Percentiles rank a stretch among this genome's conserved stretches.
Evolutionary conservation across 2,329 filamentous ascomycete genomes (phyloP).

Genomic region (Alternaria angustiovoidea): DNA sequence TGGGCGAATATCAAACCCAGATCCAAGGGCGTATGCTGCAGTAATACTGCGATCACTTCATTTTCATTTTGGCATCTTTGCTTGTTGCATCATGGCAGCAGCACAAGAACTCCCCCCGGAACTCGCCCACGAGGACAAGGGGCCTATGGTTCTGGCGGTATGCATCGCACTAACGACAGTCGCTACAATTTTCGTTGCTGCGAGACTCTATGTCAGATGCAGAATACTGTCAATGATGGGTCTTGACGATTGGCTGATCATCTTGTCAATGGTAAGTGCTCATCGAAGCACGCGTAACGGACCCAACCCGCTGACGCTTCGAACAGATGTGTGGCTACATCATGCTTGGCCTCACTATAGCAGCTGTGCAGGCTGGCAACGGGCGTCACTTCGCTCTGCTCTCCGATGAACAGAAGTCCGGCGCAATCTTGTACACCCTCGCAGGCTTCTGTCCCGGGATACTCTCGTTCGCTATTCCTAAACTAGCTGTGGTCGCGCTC

Average conservation of each 20-base stretch:
- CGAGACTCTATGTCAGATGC: slow-evolving; percentile 1
- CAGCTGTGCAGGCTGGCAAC: not conserved
- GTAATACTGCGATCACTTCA: not conserved
- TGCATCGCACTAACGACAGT: not conserved
- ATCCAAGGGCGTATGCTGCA: not conserved
- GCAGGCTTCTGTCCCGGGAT: not conserved
- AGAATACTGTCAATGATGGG: not conserved
- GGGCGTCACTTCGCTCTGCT: not conserved
- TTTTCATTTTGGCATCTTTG: not conserved
- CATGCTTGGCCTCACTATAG: slow-evolving; percentile 4
- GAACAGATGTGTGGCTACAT: not conserved
- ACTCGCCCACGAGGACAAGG: not conserved
- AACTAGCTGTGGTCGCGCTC: slow-evolving; percentile 2
- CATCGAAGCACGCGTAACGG: not conserved
- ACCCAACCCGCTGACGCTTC: not conserved
- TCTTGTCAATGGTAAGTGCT: not conserved
- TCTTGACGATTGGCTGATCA: slow-evolving; percentile 1
- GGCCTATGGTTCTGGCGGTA: not conserved
- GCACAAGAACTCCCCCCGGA: not conserved
- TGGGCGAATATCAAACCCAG: not conserved
- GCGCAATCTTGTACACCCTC: not conserved
- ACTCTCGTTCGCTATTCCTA: not conserved
- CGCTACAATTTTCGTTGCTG: not conserved
- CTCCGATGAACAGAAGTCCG: not conserved
- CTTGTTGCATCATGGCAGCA: not conserved